Evolutionary conservation across 805 yeast genomes (phyloP).

Genomic region (Barnettozyma populi): DNA sequence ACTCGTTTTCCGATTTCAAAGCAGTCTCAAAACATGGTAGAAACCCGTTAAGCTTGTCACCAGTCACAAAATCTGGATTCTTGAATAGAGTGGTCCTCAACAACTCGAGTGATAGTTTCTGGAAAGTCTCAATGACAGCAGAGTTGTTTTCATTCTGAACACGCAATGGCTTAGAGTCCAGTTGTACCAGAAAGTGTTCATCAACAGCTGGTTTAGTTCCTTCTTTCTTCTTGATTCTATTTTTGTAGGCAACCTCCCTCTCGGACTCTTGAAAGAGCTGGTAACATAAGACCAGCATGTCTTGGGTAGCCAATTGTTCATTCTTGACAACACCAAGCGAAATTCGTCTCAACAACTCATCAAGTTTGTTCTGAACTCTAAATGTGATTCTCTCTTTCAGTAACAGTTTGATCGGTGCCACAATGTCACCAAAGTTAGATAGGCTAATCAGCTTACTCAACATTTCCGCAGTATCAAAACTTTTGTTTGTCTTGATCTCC

Average conservation of each 20-base stretch:
- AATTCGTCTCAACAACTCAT: conserved; percentile 71
- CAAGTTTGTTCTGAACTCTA: conserved; percentile 68
- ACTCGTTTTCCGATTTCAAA: conserved; percentile 64
- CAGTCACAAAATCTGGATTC: conserved; percentile 53
- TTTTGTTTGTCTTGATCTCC: conserved; percentile 85
- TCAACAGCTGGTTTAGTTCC: conserved; percentile 22
- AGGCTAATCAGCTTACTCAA: conserved; percentile 61
- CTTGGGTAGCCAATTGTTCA: conserved; percentile 47
- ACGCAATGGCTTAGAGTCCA: conserved; percentile 52
- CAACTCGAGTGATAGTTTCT: conserved; percentile 71
- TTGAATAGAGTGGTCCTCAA: conserved; percentile 65
- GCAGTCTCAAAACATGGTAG: conserved; percentile 64
- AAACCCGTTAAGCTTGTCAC: conserved; percentile 62
- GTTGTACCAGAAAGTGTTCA: conserved; percentile 69
- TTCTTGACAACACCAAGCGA: conserved; percentile 78
- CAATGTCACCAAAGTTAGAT: conserved; percentile 46
- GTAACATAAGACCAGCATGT: conserved; percentile 64
- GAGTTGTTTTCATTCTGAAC: conserved; percentile 49
- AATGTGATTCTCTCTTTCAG: conserved; percentile 58
- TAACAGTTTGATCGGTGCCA: conserved; percentile 64
- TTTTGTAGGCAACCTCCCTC: conserved; percentile 12
- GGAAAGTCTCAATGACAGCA: conserved; percentile 55
- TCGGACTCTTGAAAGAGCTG: conserved; percentile 60
- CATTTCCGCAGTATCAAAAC: conserved; percentile 82
- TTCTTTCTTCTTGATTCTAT: conserved; percentile 13